phyloP scores from a whole-genome alignment of 139 green algal species.

The Marvania coccoides region DNA sequence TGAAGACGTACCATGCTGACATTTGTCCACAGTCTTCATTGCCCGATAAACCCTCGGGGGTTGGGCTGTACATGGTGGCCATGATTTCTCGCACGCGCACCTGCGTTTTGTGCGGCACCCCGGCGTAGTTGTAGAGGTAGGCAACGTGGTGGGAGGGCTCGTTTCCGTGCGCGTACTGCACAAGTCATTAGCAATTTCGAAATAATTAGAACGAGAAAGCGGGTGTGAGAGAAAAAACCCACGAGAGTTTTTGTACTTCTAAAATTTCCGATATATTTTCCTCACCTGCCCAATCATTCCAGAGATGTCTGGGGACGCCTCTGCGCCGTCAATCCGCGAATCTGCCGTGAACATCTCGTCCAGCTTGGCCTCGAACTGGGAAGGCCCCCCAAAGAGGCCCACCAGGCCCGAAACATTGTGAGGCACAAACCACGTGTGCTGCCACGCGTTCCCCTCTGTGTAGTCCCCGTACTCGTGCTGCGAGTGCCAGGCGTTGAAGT shows the following conservation, averaged over 20 bases:
- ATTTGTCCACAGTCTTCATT: constrained; percentile 14
- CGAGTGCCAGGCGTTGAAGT: background rate
- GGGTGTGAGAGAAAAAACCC: too few relatives aligned
- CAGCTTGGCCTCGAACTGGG: background rate
- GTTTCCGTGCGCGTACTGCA: constrained; percentile 6
- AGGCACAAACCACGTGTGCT: background rate
- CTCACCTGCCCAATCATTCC: constrained; percentile 5
- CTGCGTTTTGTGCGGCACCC: background rate
- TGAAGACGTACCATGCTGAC: constrained; percentile 6
- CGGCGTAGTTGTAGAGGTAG: constrained; percentile 1
- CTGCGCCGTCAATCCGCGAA: background rate
- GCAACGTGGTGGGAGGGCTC: background rate
- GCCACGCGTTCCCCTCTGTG: constrained; percentile 6
- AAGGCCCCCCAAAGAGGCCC: background rate
- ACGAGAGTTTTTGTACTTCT: too few relatives aligned
- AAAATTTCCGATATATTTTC: too few relatives aligned
- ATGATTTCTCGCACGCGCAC: background rate
- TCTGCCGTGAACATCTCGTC: background rate
- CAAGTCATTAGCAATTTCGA: too few relatives aligned
- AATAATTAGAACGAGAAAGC: too few relatives aligned
- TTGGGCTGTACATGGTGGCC: background rate
- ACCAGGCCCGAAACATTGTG: background rate
- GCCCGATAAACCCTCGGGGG: background rate
- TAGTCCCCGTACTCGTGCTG: background rate
- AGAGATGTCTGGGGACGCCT: background rate